Evolutionary conservation across 2,329 filamentous ascomycete genomes (phyloP).

Genomic region (Septoria linicola): DNA sequence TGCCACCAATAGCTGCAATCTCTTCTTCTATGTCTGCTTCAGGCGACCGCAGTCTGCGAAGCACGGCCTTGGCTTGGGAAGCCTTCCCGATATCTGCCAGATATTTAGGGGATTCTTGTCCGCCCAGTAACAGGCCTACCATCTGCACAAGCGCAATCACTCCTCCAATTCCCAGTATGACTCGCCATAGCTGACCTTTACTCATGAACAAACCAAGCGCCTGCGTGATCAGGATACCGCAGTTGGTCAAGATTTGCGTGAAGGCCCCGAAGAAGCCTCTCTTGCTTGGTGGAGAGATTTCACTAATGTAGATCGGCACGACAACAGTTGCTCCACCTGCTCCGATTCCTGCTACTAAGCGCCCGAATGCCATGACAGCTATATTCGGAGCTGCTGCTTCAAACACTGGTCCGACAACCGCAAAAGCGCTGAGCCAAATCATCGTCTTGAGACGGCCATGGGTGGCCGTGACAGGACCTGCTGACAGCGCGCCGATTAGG

Average conservation of each 20-base stretch:
- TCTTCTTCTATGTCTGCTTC: constrained; percentile 71
- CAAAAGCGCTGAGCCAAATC: constrained; percentile 73
- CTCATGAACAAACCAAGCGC: constrained; percentile 85
- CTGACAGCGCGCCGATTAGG: constrained; percentile 74
- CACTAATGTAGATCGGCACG: constrained; percentile 90
- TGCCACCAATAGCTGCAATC: constrained; percentile 47
- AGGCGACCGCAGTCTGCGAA: constrained; percentile 74
- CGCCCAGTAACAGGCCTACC: constrained; percentile 65
- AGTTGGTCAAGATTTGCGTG: constrained; percentile 90
- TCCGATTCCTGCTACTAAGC: constrained; percentile 77
- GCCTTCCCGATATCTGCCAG: constrained; percentile 65
- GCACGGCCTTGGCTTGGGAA: constrained; percentile 61
- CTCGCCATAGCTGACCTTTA: constrained; percentile 74
- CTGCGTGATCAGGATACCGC: constrained; percentile 80
- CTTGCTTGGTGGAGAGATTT: constrained; percentile 70
- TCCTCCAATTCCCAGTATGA: constrained; percentile 74
- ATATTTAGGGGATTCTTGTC: constrained; percentile 88
- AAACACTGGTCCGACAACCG: constrained; percentile 70
- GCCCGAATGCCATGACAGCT: constrained; percentile 66
- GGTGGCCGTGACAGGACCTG: constrained; percentile 74
- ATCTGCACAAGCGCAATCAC: constrained; percentile 66
- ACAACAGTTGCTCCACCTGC: constrained; percentile 89
- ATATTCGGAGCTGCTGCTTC: constrained; percentile 72
- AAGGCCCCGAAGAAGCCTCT: constrained; percentile 70
- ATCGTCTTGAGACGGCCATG: constrained; percentile 75